A percentile compares a stretch with the other conserved stretches of the same genome.
These are phyloP conservation scores for Durotheca rogersii DNA, from an alignment of 495 filamentous ascomycete genomes.

Conservation along the genomic window DNA sequence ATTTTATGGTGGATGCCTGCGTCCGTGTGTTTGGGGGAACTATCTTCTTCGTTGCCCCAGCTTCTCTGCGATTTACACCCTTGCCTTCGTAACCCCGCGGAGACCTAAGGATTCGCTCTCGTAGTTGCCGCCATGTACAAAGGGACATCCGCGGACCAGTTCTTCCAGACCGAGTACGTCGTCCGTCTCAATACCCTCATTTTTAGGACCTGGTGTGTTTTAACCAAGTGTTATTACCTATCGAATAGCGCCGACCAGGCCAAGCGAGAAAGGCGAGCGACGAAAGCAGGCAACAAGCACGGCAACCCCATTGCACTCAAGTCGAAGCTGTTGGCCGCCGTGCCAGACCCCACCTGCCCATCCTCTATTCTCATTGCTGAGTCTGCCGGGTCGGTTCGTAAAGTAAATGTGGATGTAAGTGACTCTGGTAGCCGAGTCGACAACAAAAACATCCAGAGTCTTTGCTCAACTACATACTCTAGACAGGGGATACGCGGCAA, in stretches of 20 bases:
- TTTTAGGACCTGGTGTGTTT: not conserved
- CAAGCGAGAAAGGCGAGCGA: slow-evolving; percentile 67
- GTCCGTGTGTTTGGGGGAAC: no score
- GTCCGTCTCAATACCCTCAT: slow-evolving; percentile 7
- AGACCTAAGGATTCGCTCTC: no score
- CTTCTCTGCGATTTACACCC: no score
- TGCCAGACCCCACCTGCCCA: slow-evolving; percentile 63
- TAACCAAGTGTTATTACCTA: slow-evolving; percentile 18
- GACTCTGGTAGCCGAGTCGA: no score
- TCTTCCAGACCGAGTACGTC: slow-evolving; percentile 86
- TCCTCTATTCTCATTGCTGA: slow-evolving; percentile 74
- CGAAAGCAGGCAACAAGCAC: slow-evolving; percentile 78
- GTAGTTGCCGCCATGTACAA: slow-evolving; percentile 24
- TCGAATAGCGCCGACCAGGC: slow-evolving; percentile 65
- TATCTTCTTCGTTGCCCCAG: no score
- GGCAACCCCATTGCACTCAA: slow-evolving; percentile 77
- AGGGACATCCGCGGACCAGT: slow-evolving; percentile 50
- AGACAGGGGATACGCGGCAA: slow-evolving; percentile 40
- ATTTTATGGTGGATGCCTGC: not conserved
- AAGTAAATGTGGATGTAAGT: slow-evolving; percentile 76
- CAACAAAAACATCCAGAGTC: not conserved
- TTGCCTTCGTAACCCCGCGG: no score
- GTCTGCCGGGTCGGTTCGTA: slow-evolving; percentile 73
- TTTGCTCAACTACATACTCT: slow-evolving; percentile 4
- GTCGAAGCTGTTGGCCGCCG: slow-evolving; percentile 81